Evolutionary conservation across 306 rosid species (phyloP).

Genomic region (Astragalus membranaceus): DNA sequence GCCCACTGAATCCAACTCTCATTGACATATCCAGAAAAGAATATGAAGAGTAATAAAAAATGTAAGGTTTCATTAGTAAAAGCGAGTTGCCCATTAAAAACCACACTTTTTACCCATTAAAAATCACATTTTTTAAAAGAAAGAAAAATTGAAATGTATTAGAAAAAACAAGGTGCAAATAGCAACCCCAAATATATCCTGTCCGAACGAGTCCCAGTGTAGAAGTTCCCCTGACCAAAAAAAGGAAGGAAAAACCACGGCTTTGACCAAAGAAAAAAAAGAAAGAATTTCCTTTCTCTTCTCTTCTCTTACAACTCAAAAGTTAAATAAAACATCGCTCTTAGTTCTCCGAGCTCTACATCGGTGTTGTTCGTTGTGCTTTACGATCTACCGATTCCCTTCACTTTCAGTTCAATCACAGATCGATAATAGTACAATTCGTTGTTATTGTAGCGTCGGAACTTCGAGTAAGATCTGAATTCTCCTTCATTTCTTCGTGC

Average conservation of each 20-base stretch:
- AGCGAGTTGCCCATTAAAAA: no score
- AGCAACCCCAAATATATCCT: no score
- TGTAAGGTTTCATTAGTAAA: no score
- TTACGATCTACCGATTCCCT: background rate
- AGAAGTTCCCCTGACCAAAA: background rate
- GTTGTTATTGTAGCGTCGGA: background rate
- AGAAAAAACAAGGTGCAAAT: no score
- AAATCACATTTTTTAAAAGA: no score
- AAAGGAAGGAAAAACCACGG: no score
- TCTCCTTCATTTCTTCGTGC: constrained; percentile 5
- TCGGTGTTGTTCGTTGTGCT: background rate
- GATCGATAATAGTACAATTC: background rate
- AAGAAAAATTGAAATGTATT: no score
- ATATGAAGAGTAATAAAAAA: no score
- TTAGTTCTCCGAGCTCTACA: background rate
- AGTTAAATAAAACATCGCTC: background rate
- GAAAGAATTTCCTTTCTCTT: background rate
- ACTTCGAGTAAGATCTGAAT: constrained; percentile 19
- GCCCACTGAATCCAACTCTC: no score
- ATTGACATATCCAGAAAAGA: no score
- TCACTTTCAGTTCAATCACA: background rate
- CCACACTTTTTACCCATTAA: no score
- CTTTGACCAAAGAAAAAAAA: no score
- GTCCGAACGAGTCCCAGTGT: background rate
- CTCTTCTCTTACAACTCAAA: background rate